phyloP scores from a whole-genome alignment of 225 moss, liverwort and hornwort genomes.

The Physcomitrium patens region DNA sequence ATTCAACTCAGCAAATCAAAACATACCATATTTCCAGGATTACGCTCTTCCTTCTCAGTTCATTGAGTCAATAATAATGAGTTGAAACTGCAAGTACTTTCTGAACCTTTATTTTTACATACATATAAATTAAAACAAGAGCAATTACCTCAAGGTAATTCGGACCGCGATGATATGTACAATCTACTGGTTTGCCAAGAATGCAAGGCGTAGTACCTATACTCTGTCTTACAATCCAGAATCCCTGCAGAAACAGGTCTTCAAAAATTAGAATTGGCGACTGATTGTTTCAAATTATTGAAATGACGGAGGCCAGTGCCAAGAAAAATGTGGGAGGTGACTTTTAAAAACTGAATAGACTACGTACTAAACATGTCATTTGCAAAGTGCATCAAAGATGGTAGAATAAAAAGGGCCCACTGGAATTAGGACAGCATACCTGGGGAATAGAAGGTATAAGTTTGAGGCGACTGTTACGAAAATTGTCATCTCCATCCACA shows the following conservation, averaged over 20 bases:
- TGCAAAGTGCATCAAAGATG: background rate
- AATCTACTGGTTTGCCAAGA: conserved; percentile 91
- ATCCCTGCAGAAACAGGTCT: conserved; percentile 59
- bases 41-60: background rate
- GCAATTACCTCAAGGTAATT: conserved; percentile 70
- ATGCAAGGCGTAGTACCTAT: conserved; percentile 94
- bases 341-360: background rate
- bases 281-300: background rate
- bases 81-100: background rate
- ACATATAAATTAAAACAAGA: background rate
- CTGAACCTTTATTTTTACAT: background rate
- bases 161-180: conserved; percentile 78
- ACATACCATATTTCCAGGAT: background rate
- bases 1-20: background rate
- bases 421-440: conserved; percentile 38
- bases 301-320: background rate
- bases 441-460: conserved; percentile 91
- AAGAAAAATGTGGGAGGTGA: background rate
- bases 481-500: conserved; percentile 86
- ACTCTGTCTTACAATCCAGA: conserved; percentile 96
- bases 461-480: conserved; percentile 85
- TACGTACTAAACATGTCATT: background rate
- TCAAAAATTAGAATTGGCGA: conserved; percentile 10
- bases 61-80: background rate
- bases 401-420: conserved; percentile 12